A percentile compares a stretch with the other conserved stretches of the same genome.
Conservation (phyloP, 129 eudicot species). For the Tagetes patula region DNA sequence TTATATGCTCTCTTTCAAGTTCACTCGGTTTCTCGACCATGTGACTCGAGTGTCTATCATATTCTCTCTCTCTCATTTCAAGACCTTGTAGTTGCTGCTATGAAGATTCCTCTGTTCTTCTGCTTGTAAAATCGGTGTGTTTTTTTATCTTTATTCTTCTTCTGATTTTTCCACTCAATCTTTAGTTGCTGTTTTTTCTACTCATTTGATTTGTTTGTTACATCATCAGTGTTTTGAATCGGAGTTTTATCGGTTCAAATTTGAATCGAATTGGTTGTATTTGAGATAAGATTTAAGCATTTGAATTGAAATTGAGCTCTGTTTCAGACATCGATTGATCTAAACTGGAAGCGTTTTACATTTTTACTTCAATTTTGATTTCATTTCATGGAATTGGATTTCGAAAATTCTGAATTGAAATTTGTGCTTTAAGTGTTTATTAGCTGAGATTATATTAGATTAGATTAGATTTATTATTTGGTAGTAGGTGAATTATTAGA, state of each 20-base stretch:
- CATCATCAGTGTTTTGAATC: slow-evolving; percentile 16
- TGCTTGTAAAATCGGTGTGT: slow-evolving; percentile 28
- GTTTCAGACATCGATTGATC: slow-evolving; percentile 12
- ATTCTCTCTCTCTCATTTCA: slow-evolving; percentile 19
- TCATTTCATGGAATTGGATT: slow-evolving; percentile 4
- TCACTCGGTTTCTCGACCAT: slow-evolving; percentile 43
- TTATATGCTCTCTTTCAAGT: slow-evolving; percentile 27
- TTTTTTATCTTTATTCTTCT: slow-evolving; percentile 15
- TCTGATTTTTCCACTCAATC: slow-evolving; percentile 8
- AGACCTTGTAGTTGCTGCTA: slow-evolving; percentile 35
- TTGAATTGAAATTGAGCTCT: slow-evolving; percentile 22
- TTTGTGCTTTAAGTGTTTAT: not conserved
- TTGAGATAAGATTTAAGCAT: slow-evolving; percentile 18
- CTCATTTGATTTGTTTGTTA: slow-evolving; percentile 11
- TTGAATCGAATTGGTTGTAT: slow-evolving; percentile 15
- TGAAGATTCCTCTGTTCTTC: slow-evolving; percentile 35
- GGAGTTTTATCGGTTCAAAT: not conserved
- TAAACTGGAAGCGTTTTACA: slow-evolving; percentile 7
- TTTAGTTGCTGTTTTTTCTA: slow-evolving; percentile 12
- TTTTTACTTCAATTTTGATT: slow-evolving; percentile 22
- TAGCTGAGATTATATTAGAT: slow-evolving; percentile 9
- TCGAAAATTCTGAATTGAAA: not conserved
- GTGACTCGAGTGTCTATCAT: slow-evolving; percentile 33
- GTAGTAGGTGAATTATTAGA: not conserved
- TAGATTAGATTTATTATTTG: not conserved